These are phyloP conservation scores for Chrysopogon serrulatus DNA, from an alignment of 176 grass and related monocot species.

Conservation along the genomic window DNA sequence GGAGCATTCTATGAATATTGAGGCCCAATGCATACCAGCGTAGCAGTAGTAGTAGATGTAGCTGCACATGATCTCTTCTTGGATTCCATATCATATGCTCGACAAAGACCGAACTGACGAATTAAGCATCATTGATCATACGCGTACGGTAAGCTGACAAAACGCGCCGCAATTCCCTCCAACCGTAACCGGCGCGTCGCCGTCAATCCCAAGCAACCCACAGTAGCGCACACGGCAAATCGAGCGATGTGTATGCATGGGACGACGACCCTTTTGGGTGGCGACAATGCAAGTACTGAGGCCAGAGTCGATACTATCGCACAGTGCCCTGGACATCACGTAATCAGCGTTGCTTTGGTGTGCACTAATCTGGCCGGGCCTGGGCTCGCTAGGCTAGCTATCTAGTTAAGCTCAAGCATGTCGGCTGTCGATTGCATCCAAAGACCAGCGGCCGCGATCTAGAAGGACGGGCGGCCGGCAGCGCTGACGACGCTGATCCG, in stretches of 20 bases:
- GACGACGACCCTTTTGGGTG: neutral
- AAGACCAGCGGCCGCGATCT: neutral
- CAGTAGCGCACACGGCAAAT: neutral
- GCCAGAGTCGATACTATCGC: no score
- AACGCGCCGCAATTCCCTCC: conserved; percentile 18
- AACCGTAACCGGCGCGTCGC: conserved; percentile 1
- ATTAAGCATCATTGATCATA: neutral
- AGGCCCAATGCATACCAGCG: neutral
- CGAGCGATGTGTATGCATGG: neutral
- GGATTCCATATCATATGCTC: conserved; percentile 3
- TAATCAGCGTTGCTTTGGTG: neutral
- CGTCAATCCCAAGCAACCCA: neutral
- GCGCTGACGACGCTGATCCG: neutral
- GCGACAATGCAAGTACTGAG: neutral
- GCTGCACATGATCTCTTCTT: neutral
- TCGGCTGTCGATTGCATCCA: conserved; percentile 29
- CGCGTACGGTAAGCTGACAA: conserved; percentile 21
- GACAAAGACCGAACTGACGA: neutral
- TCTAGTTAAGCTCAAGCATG: conserved; percentile 27
- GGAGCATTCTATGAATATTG: neutral
- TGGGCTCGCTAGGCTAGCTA: neutral
- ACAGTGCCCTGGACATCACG: conserved; percentile 16
- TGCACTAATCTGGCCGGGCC: neutral
- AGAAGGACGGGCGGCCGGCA: neutral
- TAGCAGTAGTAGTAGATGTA: no score